phyloP scores from a whole-genome alignment of 1,139 yeast species.

The Scheffersomyces parashehatae region DNA sequence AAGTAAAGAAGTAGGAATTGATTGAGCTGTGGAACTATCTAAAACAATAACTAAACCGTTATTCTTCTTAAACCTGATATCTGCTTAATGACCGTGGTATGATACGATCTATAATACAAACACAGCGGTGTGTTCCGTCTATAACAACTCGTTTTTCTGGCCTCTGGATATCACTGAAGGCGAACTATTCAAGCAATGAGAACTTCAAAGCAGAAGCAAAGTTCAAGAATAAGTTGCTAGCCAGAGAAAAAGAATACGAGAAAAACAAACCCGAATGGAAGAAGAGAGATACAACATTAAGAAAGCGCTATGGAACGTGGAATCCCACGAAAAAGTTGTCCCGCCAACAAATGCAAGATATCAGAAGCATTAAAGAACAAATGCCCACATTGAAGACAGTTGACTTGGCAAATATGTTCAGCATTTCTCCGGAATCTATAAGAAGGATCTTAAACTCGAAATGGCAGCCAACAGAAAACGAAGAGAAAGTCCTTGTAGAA shows the following conservation, averaged over 20 bases:
- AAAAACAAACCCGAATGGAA: conserved; percentile 52
- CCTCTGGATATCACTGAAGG: too few relatives aligned
- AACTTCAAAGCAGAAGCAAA: conserved; percentile 8
- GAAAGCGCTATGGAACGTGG: conserved; percentile 67
- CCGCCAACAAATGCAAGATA: conserved; percentile 67
- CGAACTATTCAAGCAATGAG: not conserved
- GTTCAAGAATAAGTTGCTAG: conserved; percentile 16
- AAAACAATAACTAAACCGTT: too few relatives aligned
- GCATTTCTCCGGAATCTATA: conserved; percentile 80
- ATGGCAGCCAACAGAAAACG: conserved; percentile 67
- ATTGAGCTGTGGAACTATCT: too few relatives aligned
- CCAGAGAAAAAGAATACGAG: conserved; percentile 9
- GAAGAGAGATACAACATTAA: conserved; percentile 61
- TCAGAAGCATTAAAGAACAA: conserved; percentile 54
- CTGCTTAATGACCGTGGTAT: too few relatives aligned
- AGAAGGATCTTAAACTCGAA: conserved; percentile 74
- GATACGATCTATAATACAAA: too few relatives aligned
- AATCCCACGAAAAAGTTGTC: conserved; percentile 68
- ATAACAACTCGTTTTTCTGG: too few relatives aligned
- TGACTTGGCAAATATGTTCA: conserved; percentile 64
- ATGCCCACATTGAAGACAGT: conserved; percentile 62
- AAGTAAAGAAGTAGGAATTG: too few relatives aligned
- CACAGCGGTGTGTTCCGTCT: too few relatives aligned
- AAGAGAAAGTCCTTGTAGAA: conserved; percentile 43
- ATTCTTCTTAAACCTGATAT: too few relatives aligned